These are phyloP conservation scores for Delonix regia DNA, from an alignment of 306 rosid genomes.

Conservation along the genomic window DNA sequence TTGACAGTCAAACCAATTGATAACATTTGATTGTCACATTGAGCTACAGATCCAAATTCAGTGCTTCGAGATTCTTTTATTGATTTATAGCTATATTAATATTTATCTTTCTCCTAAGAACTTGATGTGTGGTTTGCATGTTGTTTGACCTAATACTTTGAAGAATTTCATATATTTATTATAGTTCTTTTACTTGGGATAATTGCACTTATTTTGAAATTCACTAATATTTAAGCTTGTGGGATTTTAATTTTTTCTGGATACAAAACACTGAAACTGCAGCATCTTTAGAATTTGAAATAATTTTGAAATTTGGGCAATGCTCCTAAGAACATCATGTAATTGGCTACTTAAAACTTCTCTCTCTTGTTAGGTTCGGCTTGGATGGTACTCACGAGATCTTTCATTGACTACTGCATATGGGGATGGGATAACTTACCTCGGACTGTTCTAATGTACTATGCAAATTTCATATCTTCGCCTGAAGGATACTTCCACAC, in stretches of 20 bases:
- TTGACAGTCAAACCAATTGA: not conserved
- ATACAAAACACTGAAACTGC: conserved; percentile 9
- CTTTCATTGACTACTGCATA: conserved; percentile 71
- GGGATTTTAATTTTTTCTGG: too few species aligned
- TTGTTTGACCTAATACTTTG: not conserved
- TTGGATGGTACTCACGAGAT: conserved; percentile 76
- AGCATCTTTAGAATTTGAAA: conserved; percentile 1
- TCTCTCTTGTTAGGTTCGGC: conserved; percentile 60
- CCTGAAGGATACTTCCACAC: conserved; percentile 85
- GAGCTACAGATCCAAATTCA: conserved; percentile 1
- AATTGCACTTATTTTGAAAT: conserved; percentile 18
- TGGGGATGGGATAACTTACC: conserved; percentile 93
- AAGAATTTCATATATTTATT: not conserved
- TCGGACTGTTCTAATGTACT: conserved; percentile 75
- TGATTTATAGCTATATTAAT: not conserved
- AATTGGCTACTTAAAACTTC: not conserved
- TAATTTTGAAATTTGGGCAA: conserved; percentile 1
- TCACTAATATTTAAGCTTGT: not conserved
- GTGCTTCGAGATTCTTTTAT: conserved; percentile 20
- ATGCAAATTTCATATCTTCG: conserved; percentile 70
- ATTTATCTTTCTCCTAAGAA: conserved; percentile 26
- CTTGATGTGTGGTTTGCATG: conserved; percentile 13
- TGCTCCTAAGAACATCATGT: conserved; percentile 7
- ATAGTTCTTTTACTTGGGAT: conserved; percentile 5
- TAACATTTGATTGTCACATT: not conserved